Percentiles rank a stretch among this genome's conserved stretches.
These are phyloP conservation scores for Endoconidiophora laricicola DNA, from an alignment of 2,329 filamentous ascomycete genomes.

Conservation along the genomic window DNA sequence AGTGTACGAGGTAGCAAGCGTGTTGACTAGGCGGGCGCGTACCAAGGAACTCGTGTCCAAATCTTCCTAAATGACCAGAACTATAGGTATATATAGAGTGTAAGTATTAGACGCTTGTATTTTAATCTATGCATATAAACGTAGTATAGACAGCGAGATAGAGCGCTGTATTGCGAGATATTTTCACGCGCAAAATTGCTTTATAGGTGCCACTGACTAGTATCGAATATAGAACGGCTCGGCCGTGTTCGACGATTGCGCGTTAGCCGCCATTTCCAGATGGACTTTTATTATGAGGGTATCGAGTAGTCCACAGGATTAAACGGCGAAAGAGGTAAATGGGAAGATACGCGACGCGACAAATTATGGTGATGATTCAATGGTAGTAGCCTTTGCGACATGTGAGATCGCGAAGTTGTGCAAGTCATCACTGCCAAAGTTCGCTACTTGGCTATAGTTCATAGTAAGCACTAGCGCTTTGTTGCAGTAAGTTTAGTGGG, in stretches of 20 bases:
- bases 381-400: too few species aligned
- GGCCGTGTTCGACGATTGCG: slow-evolving; percentile 7
- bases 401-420: not conserved
- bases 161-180: too few species aligned
- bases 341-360: too few species aligned
- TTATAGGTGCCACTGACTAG: slow-evolving; percentile 49
- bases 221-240: slow-evolving; percentile 94
- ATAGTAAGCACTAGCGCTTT: too few species aligned
- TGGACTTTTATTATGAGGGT: too few species aligned
- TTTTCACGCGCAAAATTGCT: too few species aligned
- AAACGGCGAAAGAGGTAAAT: too few species aligned
- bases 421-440: not conserved
- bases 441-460: not conserved
- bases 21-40: slow-evolving; percentile 16
- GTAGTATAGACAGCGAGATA: not conserved
- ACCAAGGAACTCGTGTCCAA: slow-evolving; percentile 97
- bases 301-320: not conserved
- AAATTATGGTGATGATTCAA: too few species aligned
- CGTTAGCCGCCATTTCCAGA: too few species aligned
- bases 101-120: slow-evolving; percentile 6
- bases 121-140: not conserved
- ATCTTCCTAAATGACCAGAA: slow-evolving; percentile 91
- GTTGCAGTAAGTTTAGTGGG: not conserved
- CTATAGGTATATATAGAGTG: slow-evolving; percentile 28
- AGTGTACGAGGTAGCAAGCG: too few species aligned